Percentiles rank a stretch among this genome's conserved stretches.
Evolutionary conservation across 164 flowering plant genomes (phyloP).

Genomic region (Euptelea pleiosperma): DNA sequence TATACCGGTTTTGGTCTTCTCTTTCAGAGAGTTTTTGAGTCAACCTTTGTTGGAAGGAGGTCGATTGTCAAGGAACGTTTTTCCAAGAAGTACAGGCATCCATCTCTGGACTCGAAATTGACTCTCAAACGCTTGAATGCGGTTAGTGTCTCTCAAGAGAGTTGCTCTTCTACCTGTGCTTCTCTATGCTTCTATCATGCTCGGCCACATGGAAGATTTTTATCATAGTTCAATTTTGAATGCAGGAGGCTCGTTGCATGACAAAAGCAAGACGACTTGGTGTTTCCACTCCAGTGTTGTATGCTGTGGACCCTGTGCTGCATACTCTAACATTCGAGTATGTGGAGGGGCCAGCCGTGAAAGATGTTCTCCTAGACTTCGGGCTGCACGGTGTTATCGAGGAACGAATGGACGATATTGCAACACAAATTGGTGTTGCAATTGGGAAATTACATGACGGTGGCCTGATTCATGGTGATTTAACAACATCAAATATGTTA

Average conservation of each 20-base stretch:
- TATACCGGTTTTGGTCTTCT: not conserved
- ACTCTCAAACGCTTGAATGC: conserved; percentile 89
- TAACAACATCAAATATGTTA: conserved; percentile 96
- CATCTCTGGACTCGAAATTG: conserved; percentile 73
- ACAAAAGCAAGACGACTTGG: conserved; percentile 92
- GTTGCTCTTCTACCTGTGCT: not conserved
- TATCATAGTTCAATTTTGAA: conserved; percentile 7
- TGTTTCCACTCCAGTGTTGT: conserved; percentile 74
- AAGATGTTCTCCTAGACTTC: conserved; percentile 80
- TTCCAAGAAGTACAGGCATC: conserved; percentile 95
- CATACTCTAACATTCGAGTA: conserved; percentile 76
- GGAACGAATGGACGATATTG: conserved; percentile 66
- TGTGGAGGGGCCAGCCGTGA: conserved; percentile 80
- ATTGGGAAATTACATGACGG: conserved; percentile 93
- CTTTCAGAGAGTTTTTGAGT: conserved; percentile 78
- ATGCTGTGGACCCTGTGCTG: conserved; percentile 59
- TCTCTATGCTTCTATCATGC: not conserved
- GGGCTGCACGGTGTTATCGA: conserved; percentile 55
- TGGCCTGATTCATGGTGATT: conserved; percentile 90
- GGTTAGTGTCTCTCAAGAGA: conserved; percentile 38
- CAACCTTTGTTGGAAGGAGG: conserved; percentile 72
- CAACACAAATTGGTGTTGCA: conserved; percentile 79
- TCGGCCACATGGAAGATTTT: too few relatives aligned
- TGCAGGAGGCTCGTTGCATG: conserved; percentile 94
- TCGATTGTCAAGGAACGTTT: conserved; percentile 86